Conservation (phyloP, 1,284 basidiomycete genomes). For the Trichosporon inkin region DNA sequence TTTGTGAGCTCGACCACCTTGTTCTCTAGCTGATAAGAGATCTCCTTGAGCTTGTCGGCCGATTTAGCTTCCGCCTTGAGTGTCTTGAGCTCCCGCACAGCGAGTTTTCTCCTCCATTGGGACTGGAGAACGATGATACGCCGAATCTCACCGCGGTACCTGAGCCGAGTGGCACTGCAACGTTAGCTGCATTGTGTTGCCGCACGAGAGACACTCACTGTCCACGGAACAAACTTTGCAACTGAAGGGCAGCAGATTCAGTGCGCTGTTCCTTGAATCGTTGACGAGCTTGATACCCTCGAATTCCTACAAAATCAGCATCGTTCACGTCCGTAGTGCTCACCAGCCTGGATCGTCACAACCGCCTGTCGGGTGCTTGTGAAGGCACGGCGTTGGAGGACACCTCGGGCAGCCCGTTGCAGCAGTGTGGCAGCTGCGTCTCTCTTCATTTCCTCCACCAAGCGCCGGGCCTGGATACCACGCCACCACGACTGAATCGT, state of each 20-base stretch:
- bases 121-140: slow-evolving; percentile 85
- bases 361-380: slow-evolving; percentile 62
- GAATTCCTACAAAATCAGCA: slow-evolving; percentile 58
- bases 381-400: slow-evolving; percentile 69
- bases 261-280: slow-evolving; percentile 62
- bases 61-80: slow-evolving; percentile 91
- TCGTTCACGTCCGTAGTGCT: slow-evolving; percentile 46
- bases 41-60: slow-evolving; percentile 97
- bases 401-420: slow-evolving; percentile 69
- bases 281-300: slow-evolving; percentile 72
- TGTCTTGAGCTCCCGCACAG: slow-evolving; percentile 75
- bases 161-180: slow-evolving; percentile 62
- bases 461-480: slow-evolving; percentile 67
- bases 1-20: slow-evolving; percentile 99
- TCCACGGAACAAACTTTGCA: slow-evolving; percentile 87
- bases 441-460: slow-evolving; percentile 67
- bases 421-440: slow-evolving; percentile 72
- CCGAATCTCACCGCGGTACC: slow-evolving; percentile 63
- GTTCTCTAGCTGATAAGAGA: slow-evolving; percentile 96
- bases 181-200: not conserved
- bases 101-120: slow-evolving; percentile 82
- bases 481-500: slow-evolving; percentile 93
- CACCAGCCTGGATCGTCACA: slow-evolving; percentile 77
- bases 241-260: slow-evolving; percentile 63
- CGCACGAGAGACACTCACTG: slow-evolving; percentile 58